phyloP scores from a whole-genome alignment of 345 rosid genomes.

The Jatropha curcas region DNA sequence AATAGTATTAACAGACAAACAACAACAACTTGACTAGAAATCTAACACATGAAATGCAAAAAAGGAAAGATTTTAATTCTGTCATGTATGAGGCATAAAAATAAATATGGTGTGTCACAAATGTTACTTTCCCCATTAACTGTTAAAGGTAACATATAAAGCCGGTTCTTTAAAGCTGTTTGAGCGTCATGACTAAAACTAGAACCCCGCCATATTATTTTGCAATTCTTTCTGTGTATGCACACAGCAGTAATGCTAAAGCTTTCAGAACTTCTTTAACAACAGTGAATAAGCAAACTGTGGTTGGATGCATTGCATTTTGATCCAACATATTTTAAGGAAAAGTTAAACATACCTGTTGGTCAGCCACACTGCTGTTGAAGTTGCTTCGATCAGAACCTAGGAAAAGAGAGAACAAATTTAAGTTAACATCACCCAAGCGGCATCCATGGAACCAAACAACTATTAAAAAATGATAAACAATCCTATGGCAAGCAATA shows the following conservation, averaged over 20 bases:
- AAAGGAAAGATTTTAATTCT: background rate
- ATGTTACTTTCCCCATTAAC: background rate
- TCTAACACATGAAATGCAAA: background rate
- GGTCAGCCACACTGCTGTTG: conserved; percentile 90
- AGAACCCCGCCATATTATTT: background rate
- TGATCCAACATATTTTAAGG: conserved; percentile 14
- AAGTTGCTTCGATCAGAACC: conserved; percentile 85
- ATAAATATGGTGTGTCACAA: background rate
- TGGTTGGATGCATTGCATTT: background rate
- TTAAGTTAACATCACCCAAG: conserved; percentile 15
- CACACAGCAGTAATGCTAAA: background rate
- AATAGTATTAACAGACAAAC: background rate
- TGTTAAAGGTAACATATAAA: background rate
- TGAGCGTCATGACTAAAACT: background rate
- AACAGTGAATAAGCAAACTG: background rate
- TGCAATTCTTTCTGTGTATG: background rate
- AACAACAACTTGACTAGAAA: background rate
- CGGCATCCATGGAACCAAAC: conserved; percentile 2
- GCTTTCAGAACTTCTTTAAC: background rate
- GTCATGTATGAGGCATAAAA: background rate
- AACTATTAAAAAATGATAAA: background rate
- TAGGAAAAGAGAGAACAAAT: conserved; percentile 25
- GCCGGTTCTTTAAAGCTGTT: background rate
- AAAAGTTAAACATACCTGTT: conserved; percentile 65
- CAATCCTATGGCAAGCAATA: background rate